A percentile compares a stretch with the other conserved stretches of the same genome.
Conservation (phyloP, 2,329 filamentous ascomycete species). For the Neonectria faginata region DNA sequence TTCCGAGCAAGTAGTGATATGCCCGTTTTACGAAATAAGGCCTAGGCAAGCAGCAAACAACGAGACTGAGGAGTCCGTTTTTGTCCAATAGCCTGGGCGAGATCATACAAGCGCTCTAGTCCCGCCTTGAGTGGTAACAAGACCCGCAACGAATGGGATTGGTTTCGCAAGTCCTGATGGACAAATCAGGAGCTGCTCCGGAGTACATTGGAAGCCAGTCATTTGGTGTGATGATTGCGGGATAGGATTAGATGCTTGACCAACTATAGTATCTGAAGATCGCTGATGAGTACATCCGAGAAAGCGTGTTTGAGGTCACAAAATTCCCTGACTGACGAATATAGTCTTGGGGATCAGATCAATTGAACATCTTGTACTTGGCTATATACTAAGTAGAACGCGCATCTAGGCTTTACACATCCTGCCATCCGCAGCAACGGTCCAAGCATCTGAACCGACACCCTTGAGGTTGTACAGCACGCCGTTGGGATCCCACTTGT, state of each 20-base stretch:
- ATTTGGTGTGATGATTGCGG: slow-evolving; percentile 47
- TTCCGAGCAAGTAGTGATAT: slow-evolving; percentile 25
- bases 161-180: slow-evolving; percentile 56
- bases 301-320: slow-evolving; percentile 44
- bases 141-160: slow-evolving; percentile 54
- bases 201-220: slow-evolving; percentile 49
- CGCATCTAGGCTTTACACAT: slow-evolving; percentile 31
- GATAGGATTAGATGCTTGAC: neutral
- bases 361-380: no score
- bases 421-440: slow-evolving; percentile 30
- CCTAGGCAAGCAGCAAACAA: slow-evolving; percentile 32
- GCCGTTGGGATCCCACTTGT: slow-evolving; percentile 59
- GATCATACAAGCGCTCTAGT: slow-evolving; percentile 19
- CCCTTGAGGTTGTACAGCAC: slow-evolving; percentile 62
- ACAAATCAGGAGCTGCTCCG: slow-evolving; percentile 50
- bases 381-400: slow-evolving; percentile 8
- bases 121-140: no score
- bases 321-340: slow-evolving; percentile 44
- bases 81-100: slow-evolving; percentile 26
- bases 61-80: slow-evolving; percentile 29
- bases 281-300: slow-evolving; percentile 45
- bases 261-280: slow-evolving; percentile 49
- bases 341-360: slow-evolving; percentile 3
- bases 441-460: slow-evolving; percentile 65
- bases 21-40: slow-evolving; percentile 24